Base-by-base conservation (phyloP, 192 early-diverging fungal species). In the Coemansia sp. region DNA sequence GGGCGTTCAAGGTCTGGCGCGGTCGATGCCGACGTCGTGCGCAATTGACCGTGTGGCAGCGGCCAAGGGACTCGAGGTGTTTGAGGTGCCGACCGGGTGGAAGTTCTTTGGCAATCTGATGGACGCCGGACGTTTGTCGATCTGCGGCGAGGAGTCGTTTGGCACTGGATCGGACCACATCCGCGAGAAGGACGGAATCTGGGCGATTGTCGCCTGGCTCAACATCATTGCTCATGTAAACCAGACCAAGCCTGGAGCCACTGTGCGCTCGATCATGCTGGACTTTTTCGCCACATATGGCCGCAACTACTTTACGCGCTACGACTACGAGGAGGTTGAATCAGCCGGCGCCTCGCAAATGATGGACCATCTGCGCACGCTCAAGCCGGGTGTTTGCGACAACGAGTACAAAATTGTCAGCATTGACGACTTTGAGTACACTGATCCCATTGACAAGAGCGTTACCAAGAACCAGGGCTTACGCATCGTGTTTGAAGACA, bases 21-120 rank as follows among this genome's bases (percentile, higher is more conserved):
- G 97, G 38, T 90, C 87, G 31, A 98, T 98, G 97, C 97, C 97
- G n/a, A 98, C 97, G 9, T 89, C 86, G 26, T 87, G 84, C 54
- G 93, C 97, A 8, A 69, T 98, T 18, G 97, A 98, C 67, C 74
- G 85, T 12, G 97, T 98, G 6, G 95, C 93, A 0, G 78, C 85
- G 49, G 89, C 91, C 76, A 87, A 91, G 75, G 87, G 88, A 0
- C 64, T 93, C 7, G 74, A 89, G 52, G 54, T 83, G 59, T 98
- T 90, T 67, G 94, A 97, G 75, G 91, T 93, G 4, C 96, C 96
- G 12, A 98, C 96, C 5, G 91, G 87, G 38, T 90, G 89, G 90
- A 92, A 96, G 82, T 98, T 98, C 84, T 98, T 98, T 87, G 95
- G 97, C 46, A 97, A 97, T 82, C 76, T 98, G 44, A 96, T 98